A percentile compares a stretch with the other conserved stretches of the same genome.
phyloP scores from a whole-genome alignment of 23 red algal species.

The Gracilaria gracilis region DNA sequence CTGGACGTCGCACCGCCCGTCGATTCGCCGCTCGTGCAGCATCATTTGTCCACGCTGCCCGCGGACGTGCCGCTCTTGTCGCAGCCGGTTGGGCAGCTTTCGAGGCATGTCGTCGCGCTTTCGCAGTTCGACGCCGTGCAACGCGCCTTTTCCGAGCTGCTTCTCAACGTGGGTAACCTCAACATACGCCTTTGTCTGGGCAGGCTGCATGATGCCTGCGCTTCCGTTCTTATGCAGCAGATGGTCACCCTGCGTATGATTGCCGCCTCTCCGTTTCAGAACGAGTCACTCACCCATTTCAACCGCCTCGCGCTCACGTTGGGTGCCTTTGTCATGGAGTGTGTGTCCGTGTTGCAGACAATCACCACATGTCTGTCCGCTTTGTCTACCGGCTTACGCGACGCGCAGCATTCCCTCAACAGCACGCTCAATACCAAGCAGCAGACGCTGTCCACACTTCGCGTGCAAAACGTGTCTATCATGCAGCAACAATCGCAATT shows the following conservation, averaged over 20 bases:
- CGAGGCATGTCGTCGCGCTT: not conserved
- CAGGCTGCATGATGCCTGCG: not conserved
- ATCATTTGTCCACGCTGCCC: not conserved
- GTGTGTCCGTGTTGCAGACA: not conserved
- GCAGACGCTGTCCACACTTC: not conserved
- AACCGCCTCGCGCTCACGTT: not conserved
- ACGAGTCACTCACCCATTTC: not conserved
- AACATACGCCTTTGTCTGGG: not conserved
- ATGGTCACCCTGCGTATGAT: not conserved
- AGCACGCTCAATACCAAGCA: not conserved
- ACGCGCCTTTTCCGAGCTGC: not conserved
- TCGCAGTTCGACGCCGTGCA: slow-evolving; percentile 12
- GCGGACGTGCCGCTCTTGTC: not conserved
- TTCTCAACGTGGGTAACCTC: not conserved
- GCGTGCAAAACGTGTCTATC: slow-evolving; percentile 12
- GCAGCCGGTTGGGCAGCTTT: not conserved
- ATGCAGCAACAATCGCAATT: not conserved
- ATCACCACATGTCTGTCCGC: not conserved
- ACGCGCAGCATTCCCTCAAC: not conserved
- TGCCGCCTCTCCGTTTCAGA: not conserved
- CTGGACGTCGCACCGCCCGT: not conserved
- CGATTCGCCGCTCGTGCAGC: not conserved
- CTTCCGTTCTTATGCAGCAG: slow-evolving; percentile 10
- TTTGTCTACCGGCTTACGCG: not conserved
- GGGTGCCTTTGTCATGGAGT: not conserved